Percentiles rank a stretch among this genome's conserved stretches.
phyloP scores from a whole-genome alignment of 1,284 basidiomycete genomes.

The Boletus subluridellus region DNA sequence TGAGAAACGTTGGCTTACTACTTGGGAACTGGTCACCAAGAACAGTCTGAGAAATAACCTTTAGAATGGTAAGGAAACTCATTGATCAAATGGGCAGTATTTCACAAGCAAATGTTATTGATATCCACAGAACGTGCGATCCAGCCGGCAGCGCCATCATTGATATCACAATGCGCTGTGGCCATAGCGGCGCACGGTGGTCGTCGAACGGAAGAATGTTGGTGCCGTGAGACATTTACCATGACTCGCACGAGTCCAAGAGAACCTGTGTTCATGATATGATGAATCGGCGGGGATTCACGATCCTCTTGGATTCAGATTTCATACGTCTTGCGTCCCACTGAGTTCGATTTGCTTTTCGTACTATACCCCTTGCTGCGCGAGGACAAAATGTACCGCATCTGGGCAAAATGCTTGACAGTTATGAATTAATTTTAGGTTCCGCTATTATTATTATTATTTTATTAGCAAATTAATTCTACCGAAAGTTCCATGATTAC shows the following conservation, averaged over 20 bases:
- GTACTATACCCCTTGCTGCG: no score
- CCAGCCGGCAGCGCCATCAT: not conserved
- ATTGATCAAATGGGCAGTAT: not conserved
- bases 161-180: not conserved
- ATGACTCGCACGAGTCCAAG: not conserved
- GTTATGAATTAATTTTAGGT: no score
- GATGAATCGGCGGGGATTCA: not conserved
- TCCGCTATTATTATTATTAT: no score
- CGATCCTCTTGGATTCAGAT: not conserved
- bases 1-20: constrained; percentile 12
- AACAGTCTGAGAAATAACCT: not conserved
- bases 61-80: constrained; percentile 2
- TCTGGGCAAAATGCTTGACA: no score
- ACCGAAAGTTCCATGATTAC: no score
- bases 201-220: not conserved
- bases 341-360: no score
- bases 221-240: not conserved
- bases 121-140: not conserved
- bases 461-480: no score
- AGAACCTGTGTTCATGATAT: not conserved
- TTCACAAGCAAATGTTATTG: not conserved
- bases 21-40: constrained; percentile 13
- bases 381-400: no score
- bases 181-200: not conserved
- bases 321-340: not conserved